Evolutionary conservation across 1,284 basidiomycete genomes (phyloP), one percentile per base, ranked within the genome.

Genomic region (Marasmius fiardii): DNA sequence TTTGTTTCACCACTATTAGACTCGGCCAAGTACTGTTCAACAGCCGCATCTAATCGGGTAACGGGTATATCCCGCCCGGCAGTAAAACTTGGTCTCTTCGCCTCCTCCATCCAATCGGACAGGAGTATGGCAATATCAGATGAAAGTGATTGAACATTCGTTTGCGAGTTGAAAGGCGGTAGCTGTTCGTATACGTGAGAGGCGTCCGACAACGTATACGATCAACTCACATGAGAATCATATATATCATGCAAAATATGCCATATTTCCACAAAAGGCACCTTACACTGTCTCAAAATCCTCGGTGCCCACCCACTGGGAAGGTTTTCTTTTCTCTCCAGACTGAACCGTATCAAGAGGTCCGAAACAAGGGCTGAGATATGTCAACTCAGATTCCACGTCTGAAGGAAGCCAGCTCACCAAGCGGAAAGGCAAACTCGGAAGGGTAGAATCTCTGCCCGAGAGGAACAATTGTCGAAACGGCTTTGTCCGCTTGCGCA

Each of bases 391-490:
- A 21, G 34, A 49, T 18, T 44, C 23, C 49, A 47, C 53, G 43
- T 24, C 51, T 4, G 28, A 43, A 35, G 52, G 26, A 39, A 20
- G 28, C 26, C 50, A 26, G 37, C 86, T 66, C 66, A 95, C 92
- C 80, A 50, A 94, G 75, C 10, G 93, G 92, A 70, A 96, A 95
- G 14, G 93, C 92, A 59, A 87, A 87, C 63, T 96, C 93, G 1
- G 93, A 95, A 1, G 93, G 92, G 69, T 92, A 94, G 70, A 94
- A 96, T 31, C 90, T 80, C 62, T 89, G 85, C 14, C 89, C 92
- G 5, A 96, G 76, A 1, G 87, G 81, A 18, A 86, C 79, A 11
- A 95, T 74, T 56, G 79, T 81, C 12, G 80, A 78, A 44, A 82
- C 73, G 53, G 93, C 78, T 12, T 77, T 74, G 62, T 92, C 87